Conservation (phyloP, 208 protist species). For the Trypanosoma platydactyli region DNA sequence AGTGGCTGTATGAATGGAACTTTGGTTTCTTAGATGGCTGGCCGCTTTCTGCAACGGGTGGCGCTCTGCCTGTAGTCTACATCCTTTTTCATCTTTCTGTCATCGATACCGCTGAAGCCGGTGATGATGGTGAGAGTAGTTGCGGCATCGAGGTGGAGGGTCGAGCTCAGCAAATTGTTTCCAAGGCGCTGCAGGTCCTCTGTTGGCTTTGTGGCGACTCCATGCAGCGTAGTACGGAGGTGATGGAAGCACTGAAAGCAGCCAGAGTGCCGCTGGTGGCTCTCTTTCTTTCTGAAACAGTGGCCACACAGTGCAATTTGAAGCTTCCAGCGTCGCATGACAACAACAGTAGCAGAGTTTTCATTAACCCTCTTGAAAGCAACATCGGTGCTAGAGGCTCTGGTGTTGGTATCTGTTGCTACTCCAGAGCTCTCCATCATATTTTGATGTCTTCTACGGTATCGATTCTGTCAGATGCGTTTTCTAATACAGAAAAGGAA, state of each 20-base stretch:
- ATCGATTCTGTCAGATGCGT: slow-evolving; percentile 20
- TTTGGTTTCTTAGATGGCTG: slow-evolving; percentile 20
- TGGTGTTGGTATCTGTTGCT: neutral
- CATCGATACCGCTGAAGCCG: neutral
- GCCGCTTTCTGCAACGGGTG: slow-evolving; percentile 12
- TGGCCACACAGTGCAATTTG: neutral
- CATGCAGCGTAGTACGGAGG: neutral
- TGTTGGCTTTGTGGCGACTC: slow-evolving; percentile 30
- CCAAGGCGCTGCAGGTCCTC: slow-evolving; percentile 9
- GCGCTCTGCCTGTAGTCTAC: slow-evolving; percentile 21
- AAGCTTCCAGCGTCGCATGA: neutral
- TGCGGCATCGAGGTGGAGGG: neutral
- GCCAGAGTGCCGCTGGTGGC: slow-evolving; percentile 15
- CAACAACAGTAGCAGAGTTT: neutral
- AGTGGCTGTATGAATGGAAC: slow-evolving; percentile 14
- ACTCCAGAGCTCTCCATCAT: slow-evolving; percentile 20
- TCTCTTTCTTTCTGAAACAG: slow-evolving; percentile 6
- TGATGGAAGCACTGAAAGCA: slow-evolving; percentile 11
- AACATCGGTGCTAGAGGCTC: neutral
- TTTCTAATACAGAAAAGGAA: no score
- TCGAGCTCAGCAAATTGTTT: neutral
- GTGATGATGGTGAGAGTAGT: neutral
- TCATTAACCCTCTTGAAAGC: neutral
- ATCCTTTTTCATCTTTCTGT: slow-evolving; percentile 13
- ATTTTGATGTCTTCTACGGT: slow-evolving; percentile 13